Conservation (phyloP, 768 basidiomycete genomes). For the Cystobasidium tubakii region DNA sequence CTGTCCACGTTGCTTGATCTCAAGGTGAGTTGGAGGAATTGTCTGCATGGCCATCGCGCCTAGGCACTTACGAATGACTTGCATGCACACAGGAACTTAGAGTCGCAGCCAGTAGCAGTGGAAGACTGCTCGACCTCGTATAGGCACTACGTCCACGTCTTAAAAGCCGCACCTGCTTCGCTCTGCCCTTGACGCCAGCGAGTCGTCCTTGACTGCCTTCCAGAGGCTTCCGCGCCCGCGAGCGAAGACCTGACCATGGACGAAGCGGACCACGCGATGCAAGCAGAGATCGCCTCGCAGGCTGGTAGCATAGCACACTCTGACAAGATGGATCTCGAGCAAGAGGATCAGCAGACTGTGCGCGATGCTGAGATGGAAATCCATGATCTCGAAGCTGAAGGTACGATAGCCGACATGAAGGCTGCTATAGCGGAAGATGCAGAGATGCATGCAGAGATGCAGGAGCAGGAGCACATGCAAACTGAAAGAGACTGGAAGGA, state of each 20-base stretch:
- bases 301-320: slow-evolving; percentile 3
- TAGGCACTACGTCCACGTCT: too few species aligned
- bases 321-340: slow-evolving; percentile 34
- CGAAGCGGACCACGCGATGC: slow-evolving; percentile 11
- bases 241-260: background rate
- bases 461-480: slow-evolving; percentile 12
- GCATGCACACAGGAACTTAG: too few species aligned
- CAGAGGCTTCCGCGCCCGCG: too few species aligned
- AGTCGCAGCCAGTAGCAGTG: too few species aligned
- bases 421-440: slow-evolving; percentile 15
- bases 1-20: too few species aligned
- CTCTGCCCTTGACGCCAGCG: too few species aligned
- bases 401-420: background rate
- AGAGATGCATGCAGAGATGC: slow-evolving; percentile 33
- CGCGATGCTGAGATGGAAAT: slow-evolving; percentile 15
- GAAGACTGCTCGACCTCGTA: too few species aligned
- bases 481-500: slow-evolving; percentile 27
- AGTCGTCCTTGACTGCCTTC: too few species aligned
- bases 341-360: background rate
- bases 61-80: too few species aligned
- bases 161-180: too few species aligned
- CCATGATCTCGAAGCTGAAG: slow-evolving; percentile 20
- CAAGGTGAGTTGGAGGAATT: too few species aligned
- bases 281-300: slow-evolving; percentile 19
- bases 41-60: too few species aligned